A percentile compares a stretch with the other conserved stretches of the same genome.
phyloP scores from a whole-genome alignment of 2,329 filamentous ascomycete genomes.

The Thelonectria blattea region DNA sequence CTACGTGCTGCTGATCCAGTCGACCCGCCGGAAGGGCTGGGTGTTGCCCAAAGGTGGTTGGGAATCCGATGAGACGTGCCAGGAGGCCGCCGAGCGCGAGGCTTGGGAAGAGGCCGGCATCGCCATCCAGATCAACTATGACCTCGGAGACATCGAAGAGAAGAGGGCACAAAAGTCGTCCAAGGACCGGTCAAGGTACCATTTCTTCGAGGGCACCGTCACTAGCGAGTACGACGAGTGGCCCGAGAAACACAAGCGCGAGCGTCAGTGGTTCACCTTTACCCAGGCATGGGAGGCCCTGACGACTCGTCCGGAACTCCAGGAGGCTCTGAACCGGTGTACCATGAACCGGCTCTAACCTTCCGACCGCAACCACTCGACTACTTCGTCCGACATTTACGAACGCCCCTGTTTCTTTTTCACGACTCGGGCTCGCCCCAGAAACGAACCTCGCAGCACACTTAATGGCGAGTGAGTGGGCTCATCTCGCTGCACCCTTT shows the following conservation, averaged over 20 bases:
- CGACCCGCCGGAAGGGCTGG: slow-evolving; percentile 89
- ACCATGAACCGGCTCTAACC: slow-evolving; percentile 61
- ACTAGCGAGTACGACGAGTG: slow-evolving; percentile 83
- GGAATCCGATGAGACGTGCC: slow-evolving; percentile 91
- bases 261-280: slow-evolving; percentile 89
- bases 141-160: slow-evolving; percentile 87
- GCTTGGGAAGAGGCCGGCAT: slow-evolving; percentile 99
- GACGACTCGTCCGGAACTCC: slow-evolving; percentile 79
- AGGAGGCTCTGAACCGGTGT: slow-evolving; percentile 85
- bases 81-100: slow-evolving; percentile 84
- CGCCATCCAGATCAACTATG: slow-evolving; percentile 79
- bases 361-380: slow-evolving; percentile 4
- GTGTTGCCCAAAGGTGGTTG: slow-evolving; percentile 97
- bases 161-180: slow-evolving; percentile 78
- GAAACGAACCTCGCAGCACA: slow-evolving; percentile 1
- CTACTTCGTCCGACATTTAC: slow-evolving; percentile 1
- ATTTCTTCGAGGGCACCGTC: slow-evolving; percentile 89
- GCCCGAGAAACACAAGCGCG: slow-evolving; percentile 93
- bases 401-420: slow-evolving; percentile 5
- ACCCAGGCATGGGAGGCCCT: slow-evolving; percentile 80
- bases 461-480: slow-evolving; percentile 2
- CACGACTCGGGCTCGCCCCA: slow-evolving; percentile 3
- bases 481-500: background rate
- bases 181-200: slow-evolving; percentile 69
- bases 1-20: slow-evolving; percentile 92